Conservation (phyloP, 2,329 filamentous ascomycete species). For the Fusarium protoensiforme region DNA sequence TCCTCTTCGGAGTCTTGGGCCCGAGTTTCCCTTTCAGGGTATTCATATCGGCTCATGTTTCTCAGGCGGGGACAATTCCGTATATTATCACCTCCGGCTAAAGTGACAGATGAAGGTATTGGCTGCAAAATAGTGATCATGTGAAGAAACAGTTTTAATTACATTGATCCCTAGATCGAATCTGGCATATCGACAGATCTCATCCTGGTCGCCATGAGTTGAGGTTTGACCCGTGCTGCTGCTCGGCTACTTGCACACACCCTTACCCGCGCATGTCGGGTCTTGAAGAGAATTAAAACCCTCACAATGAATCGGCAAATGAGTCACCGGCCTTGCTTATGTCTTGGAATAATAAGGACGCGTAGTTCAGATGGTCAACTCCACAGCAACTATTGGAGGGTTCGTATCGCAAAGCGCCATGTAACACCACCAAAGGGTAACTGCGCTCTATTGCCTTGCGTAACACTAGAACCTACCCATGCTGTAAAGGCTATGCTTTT, state of each 20-base stretch:
- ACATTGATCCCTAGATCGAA: not conserved
- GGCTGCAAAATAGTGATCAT: not conserved
- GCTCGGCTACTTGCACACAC: not conserved
- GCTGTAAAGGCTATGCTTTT: not conserved
- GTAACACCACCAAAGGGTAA: not conserved
- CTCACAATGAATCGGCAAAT: not conserved
- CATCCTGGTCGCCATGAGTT: not conserved
- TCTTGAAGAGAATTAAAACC: not conserved
- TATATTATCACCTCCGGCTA: not conserved
- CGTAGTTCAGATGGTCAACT: not conserved
- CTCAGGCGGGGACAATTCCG: not conserved
- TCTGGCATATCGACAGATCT: not conserved
- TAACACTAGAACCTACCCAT: not conserved
- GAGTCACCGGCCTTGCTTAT: not conserved
- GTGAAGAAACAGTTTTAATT: not conserved
- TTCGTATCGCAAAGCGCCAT: not conserved
- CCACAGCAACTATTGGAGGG: not conserved
- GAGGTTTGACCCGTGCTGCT: not conserved
- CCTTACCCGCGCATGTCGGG: not conserved
- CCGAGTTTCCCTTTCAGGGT: constrained; percentile 41
- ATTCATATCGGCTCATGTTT: constrained; percentile 7
- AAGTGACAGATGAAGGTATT: not conserved
- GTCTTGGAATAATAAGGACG: not conserved
- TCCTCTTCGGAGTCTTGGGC: constrained; percentile 43
- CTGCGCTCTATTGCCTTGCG: not conserved